Evolutionary conservation across 352 stramenopile genomes (phyloP), one percentile per base, ranked within the genome.

Genomic region (Phytophthora multivora): DNA sequence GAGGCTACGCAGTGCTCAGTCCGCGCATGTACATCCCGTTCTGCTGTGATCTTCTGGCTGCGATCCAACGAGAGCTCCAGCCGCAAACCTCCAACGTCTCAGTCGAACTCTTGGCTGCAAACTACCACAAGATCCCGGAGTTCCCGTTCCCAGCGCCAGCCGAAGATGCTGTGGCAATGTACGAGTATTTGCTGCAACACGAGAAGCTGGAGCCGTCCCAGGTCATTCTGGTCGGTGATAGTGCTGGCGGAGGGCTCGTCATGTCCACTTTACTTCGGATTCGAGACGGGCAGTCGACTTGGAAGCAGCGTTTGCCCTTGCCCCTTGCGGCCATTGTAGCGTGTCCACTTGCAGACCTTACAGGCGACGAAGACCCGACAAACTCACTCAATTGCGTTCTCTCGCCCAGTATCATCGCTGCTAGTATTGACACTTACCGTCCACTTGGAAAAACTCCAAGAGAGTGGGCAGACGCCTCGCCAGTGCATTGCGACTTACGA

Each of bases 161-260:
- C 12, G 43, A 74, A 12, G 64, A 77, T 25, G 59, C 64, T 8
- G 41, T 66, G 5, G 59, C 69, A 0, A 61, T 67, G 43, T 77
- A 77, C 42, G 30, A 60, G 9, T 59, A 66, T 35, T 23, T 74
- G 41, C 23, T 74, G 13, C 26, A 63, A n/a, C 33, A 68, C 21
- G 41, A 65, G 13, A 41, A 39, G 1, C 11, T 74, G 8, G 4
- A 51, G 2, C 35, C 63, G 2, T 53, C 45, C 4, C 59, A 68
- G 31, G 68, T 73, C 43, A 65, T 77, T 23, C n/a, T 77, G 18
- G 55, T 30, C 3, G 69, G 69, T 8, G 69, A 77, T 28, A 77
- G 69, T 18, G 59, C 69, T 7, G 69, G 69, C 4, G 69, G 41
- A 0, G 61, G 59, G 1, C 59, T 74, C 4, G 69, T 63, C 11